Evolutionary conservation across 805 yeast genomes (phyloP).

Genomic region (Metschnikowia bowlesiae): DNA sequence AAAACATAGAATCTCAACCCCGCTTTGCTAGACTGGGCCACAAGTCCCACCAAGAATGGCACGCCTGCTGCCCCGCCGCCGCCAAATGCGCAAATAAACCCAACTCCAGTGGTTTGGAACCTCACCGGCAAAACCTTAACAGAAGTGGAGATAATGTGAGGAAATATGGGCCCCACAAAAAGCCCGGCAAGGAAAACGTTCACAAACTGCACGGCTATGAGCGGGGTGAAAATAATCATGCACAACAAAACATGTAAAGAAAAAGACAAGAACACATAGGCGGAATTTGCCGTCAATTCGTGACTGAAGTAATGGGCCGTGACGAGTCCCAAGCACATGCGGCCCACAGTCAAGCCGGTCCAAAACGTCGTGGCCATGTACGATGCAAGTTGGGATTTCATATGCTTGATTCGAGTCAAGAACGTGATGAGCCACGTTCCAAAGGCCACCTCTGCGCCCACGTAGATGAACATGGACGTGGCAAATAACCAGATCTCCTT

Average conservation of each 20-base stretch:
- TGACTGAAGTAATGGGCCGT: conserved; percentile 46
- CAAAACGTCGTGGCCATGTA: conserved; percentile 49
- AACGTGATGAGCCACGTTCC: conserved; percentile 53
- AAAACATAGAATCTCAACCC: conserved; percentile 33
- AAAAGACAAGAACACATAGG: conserved; percentile 32
- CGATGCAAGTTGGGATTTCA: conserved; percentile 37
- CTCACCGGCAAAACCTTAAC: conserved; percentile 57
- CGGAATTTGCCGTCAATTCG: conserved; percentile 44
- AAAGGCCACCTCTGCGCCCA: conserved; percentile 50
- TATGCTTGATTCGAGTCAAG: conserved; percentile 36
- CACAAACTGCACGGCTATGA: conserved; percentile 24
- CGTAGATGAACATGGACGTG: conserved; percentile 41
- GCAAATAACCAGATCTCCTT: conserved; percentile 39
- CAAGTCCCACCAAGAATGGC: conserved; percentile 60
- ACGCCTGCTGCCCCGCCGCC: conserved; percentile 79
- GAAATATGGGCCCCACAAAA: conserved; percentile 53
- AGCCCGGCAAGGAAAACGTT: conserved; percentile 42
- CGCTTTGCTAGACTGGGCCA: conserved; percentile 31
- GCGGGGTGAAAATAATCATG: conserved; percentile 28
- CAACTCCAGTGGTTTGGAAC: conserved; percentile 62
- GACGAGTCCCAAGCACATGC: conserved; percentile 48
- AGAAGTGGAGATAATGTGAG: conserved; percentile 65
- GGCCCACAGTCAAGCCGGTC: conserved; percentile 48
- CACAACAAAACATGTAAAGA: conserved; percentile 27
- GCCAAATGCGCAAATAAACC: conserved; percentile 73